phyloP scores from a whole-genome alignment of 805 yeast species.

The Ogataea nakhonphanomensis region DNA sequence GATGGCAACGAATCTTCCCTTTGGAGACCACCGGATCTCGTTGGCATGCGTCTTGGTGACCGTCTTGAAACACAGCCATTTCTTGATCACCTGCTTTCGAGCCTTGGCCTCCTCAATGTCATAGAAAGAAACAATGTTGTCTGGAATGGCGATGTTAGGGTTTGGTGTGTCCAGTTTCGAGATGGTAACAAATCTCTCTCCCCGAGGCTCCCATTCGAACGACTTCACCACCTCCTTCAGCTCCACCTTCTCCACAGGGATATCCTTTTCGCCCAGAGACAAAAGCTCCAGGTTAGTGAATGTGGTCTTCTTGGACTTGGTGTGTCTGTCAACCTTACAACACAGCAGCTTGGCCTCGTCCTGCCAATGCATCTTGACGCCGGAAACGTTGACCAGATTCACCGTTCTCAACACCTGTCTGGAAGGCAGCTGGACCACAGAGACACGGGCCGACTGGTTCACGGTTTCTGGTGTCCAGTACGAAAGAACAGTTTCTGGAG shows the following conservation, averaged over 20 bases:
- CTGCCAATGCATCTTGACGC: conserved; percentile 93
- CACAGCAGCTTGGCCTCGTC: conserved; percentile 77
- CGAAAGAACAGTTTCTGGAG: conserved; percentile 65
- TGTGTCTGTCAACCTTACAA: conserved; percentile 95
- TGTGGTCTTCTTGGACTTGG: conserved; percentile 88
- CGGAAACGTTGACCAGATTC: conserved; percentile 91
- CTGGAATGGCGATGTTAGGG: conserved; percentile 61
- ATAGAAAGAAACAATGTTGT: conserved; percentile 68
- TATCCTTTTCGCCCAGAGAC: conserved; percentile 79
- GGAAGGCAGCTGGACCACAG: conserved; percentile 82
- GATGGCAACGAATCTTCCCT: conserved; percentile 76
- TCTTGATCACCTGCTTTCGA: conserved; percentile 24
- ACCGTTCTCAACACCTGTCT: conserved; percentile 83
- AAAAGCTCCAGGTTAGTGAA: conserved; percentile 92
- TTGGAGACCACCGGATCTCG: conserved; percentile 84
- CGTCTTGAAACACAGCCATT: conserved; percentile 49
- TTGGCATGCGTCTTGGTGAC: conserved; percentile 64
- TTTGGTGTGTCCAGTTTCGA: conserved; percentile 52
- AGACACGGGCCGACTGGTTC: conserved; percentile 93
- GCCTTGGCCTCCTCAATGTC: conserved; percentile 69
- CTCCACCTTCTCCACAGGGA: conserved; percentile 94
- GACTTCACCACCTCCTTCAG: conserved; percentile 82
- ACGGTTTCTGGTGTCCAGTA: conserved; percentile 94
- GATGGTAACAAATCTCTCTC: conserved; percentile 81
- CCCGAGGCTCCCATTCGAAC: conserved; percentile 95